Percentiles rank a stretch among this genome's conserved stretches.
phyloP scores from a whole-genome alignment of 2,329 filamentous ascomycete genomes.

The Fragosphaeria purpurea region DNA sequence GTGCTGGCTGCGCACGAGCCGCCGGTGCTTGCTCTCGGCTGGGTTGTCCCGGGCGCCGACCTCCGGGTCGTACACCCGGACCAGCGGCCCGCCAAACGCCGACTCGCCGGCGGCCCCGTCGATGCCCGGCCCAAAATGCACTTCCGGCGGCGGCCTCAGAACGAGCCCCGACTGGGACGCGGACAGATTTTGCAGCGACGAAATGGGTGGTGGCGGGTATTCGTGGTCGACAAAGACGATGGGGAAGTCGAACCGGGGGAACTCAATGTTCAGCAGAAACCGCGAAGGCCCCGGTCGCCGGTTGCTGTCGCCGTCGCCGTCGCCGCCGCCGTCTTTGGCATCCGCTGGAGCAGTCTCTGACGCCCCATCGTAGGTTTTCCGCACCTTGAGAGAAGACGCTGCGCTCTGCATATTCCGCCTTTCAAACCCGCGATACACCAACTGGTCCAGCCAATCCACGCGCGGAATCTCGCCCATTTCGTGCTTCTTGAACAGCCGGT shows the following conservation, averaged over 20 bases:
- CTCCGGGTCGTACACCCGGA: conserved; percentile 89
- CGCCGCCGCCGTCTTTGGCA: conserved; percentile 24
- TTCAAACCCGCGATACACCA: conserved; percentile 86
- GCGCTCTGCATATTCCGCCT: conserved; percentile 59
- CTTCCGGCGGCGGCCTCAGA: conserved; percentile 73
- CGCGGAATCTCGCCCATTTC: conserved; percentile 94
- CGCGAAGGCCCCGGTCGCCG: conserved; percentile 38
- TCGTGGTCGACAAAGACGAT: conserved; percentile 92
- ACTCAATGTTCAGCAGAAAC: conserved; percentile 80
- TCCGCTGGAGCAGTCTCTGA: conserved; percentile 24
- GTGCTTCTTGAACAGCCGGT: conserved; percentile 89
- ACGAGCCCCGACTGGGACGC: conserved; percentile 58
- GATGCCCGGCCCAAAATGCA: conserved; percentile 84
- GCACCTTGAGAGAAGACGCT: conserved; percentile 49
- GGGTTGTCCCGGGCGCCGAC: conserved; percentile 84
- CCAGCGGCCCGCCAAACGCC: conserved; percentile 49
- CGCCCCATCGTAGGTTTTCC: conserved; percentile 28
- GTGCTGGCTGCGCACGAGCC: conserved; percentile 79
- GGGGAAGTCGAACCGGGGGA: conserved; percentile 90
- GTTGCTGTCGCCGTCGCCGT: conserved; percentile 22
- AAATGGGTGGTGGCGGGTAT: conserved; percentile 76
- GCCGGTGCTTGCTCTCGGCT: conserved; percentile 86
- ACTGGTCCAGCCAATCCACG: conserved; percentile 89
- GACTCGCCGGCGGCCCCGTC: conserved; percentile 29
- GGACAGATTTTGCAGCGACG: conserved; percentile 56